Percentiles rank a stretch among this genome's conserved stretches.
Evolutionary conservation across 192 early-diverging fungal genomes (phyloP).

Genomic region (Globomyces pollinis-pini): DNA sequence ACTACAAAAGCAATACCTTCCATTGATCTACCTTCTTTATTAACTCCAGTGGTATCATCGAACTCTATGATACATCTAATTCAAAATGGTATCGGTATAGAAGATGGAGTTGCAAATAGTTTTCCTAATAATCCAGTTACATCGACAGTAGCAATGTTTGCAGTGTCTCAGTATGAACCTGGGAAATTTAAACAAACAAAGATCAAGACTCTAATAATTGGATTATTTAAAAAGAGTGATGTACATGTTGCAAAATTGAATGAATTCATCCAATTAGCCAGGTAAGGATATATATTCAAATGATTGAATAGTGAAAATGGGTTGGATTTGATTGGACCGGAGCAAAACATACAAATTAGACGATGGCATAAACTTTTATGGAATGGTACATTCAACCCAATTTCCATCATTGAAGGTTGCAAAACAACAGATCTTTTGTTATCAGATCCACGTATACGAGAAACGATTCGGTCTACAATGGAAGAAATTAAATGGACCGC

Average conservation of each 20-base stretch:
- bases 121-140: neutral
- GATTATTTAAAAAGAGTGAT: neutral
- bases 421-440: constrained; percentile 16
- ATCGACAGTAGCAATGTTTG: neutral
- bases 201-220: neutral
- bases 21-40: constrained; percentile 10
- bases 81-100: constrained; percentile 28
- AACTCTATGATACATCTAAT: constrained; percentile 19
- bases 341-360: constrained; percentile 12
- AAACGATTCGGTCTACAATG: constrained; percentile 16
- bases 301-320: neutral
- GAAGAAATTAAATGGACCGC: constrained; percentile 16
- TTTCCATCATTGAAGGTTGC: constrained; percentile 17
- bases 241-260: neutral
- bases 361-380: constrained; percentile 27
- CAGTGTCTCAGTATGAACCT: neutral
- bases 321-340: neutral
- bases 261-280: too few relatives aligned
- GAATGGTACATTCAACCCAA: constrained; percentile 29
- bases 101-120: neutral
- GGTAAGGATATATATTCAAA: too few relatives aligned
- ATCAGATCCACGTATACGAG: neutral
- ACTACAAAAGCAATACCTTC: constrained; percentile 22
- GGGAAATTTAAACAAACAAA: neutral
- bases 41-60: constrained; percentile 5